These are phyloP conservation scores for Suillus americanus DNA, from an alignment of 768 basidiomycete species.

Conservation along the genomic window DNA sequence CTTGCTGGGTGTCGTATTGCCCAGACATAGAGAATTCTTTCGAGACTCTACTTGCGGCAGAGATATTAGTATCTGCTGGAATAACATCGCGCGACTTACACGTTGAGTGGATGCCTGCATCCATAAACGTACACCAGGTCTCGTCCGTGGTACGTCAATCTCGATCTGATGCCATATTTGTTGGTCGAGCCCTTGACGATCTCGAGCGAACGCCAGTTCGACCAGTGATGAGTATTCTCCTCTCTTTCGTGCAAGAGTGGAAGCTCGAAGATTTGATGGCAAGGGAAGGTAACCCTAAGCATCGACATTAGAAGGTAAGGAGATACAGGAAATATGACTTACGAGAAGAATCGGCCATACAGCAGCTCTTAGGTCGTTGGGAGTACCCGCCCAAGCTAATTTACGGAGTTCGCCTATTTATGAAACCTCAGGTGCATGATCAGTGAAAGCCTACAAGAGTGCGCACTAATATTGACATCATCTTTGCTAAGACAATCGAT, in stretches of 20 bases:
- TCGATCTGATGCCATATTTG: constrained; percentile 99
- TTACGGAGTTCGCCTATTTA: constrained; percentile 76
- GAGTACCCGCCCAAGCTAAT: constrained; percentile 94
- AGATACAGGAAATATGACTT: constrained; percentile 25
- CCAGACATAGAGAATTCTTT: constrained; percentile 97
- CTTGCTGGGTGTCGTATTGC: constrained; percentile 98
- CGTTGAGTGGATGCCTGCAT: constrained; percentile 87
- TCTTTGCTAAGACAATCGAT: constrained; percentile 72
- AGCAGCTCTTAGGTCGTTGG: constrained; percentile 81
- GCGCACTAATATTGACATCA: constrained; percentile 66
- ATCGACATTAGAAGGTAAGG: constrained; percentile 9
- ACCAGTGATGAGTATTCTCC: constrained; percentile 91
- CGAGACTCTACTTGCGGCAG: constrained; percentile 65
- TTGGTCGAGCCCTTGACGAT: constrained; percentile 84
- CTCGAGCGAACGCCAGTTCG: constrained; percentile 84
- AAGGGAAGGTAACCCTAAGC: constrained; percentile 91
- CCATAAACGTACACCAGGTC: constrained; percentile 91
- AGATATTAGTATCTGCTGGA: constrained; percentile 4
- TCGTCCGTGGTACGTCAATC: constrained; percentile 94
- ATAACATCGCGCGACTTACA: constrained; percentile 43
- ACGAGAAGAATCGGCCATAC: constrained; percentile 95
- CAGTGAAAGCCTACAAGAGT: constrained; percentile 9
- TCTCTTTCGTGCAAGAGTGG: constrained; percentile 85
- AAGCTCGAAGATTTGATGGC: constrained; percentile 68
- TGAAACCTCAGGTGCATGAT: constrained; percentile 1